Evolutionary conservation across 805 yeast species (phyloP).

Genomic region (Yarrowia yakushimensis): DNA sequence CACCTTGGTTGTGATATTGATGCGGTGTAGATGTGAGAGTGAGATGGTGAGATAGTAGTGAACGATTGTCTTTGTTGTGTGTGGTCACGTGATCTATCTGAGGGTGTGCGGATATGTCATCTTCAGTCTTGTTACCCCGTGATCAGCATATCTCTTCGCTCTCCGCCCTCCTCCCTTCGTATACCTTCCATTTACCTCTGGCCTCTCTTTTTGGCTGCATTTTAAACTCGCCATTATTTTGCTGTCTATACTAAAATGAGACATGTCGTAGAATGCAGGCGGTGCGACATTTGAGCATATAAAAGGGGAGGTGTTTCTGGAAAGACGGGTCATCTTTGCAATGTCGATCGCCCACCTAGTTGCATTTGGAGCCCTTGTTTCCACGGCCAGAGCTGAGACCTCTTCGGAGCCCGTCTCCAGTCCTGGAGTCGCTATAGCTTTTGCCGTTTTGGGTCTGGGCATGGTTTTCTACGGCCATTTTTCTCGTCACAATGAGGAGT

Average conservation of each 20-base stretch:
- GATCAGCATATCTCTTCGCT: neutral
- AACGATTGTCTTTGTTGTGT: neutral
- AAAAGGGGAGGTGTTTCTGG: neutral
- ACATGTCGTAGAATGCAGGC: neutral
- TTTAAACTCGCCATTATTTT: neutral
- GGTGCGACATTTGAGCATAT: too few relatives aligned
- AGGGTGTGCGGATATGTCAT: too few relatives aligned
- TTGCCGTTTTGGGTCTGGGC: neutral
- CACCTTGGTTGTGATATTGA: neutral
- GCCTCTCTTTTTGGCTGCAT: neutral
- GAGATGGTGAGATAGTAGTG: neutral
- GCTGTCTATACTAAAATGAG: neutral
- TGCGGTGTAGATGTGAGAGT: too few relatives aligned
- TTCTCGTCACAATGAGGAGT: neutral
- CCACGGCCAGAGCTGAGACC: neutral
- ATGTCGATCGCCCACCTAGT: neutral
- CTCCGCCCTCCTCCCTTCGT: neutral
- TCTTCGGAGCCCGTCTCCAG: neutral
- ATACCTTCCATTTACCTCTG: neutral
- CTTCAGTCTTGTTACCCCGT: too few relatives aligned
- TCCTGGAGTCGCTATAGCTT: neutral
- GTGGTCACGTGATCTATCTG: neutral
- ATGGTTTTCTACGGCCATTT: conserved; percentile 5
- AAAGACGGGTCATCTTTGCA: neutral
- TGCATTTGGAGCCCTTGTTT: neutral